Conservation (phyloP, 163 green algal genomes). For the Scenedesmus sp. region DNA sequence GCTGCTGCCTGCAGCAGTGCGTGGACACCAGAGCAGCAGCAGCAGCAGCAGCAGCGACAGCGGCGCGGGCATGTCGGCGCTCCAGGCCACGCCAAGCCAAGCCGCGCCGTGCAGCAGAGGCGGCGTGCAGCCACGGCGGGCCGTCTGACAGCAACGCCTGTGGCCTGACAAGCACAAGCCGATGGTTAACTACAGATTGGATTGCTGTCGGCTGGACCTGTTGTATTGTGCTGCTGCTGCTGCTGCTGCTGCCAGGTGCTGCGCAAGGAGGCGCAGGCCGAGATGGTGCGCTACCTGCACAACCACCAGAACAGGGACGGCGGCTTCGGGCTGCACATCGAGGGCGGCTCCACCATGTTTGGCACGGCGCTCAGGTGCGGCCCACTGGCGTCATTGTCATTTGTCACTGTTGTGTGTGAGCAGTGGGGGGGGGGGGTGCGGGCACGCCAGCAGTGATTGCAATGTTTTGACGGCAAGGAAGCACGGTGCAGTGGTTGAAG, state of each 20-base stretch:
- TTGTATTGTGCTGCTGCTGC: neutral
- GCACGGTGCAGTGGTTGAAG: too few relatives aligned
- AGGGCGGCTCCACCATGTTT: slow-evolving; percentile 99
- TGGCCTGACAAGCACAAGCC: too few relatives aligned
- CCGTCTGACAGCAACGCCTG: too few relatives aligned
- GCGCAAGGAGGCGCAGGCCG: slow-evolving; percentile 66
- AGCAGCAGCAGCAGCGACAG: neutral
- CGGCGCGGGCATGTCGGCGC: neutral
- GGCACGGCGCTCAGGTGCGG: slow-evolving; percentile 88
- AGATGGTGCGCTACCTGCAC: slow-evolving; percentile 88
- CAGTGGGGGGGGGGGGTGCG: neutral
- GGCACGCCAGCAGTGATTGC: slow-evolving; percentile 94
- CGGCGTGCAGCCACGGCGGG: neutral
- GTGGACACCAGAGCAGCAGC: neutral
- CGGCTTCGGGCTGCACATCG: slow-evolving; percentile 98
- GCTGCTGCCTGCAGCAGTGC: too few relatives aligned
- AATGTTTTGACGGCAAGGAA: too few relatives aligned
- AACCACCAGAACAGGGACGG: slow-evolving; percentile 99
- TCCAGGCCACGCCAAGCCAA: too few relatives aligned
- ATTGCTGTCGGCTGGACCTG: too few relatives aligned
- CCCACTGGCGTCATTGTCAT: neutral
- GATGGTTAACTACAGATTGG: too few relatives aligned
- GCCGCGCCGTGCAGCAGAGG: too few relatives aligned
- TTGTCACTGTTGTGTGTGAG: neutral
- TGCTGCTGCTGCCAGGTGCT: slow-evolving; percentile 78